These are phyloP conservation scores for Sclerotiophoma versabilis DNA, from an alignment of 2,329 filamentous ascomycete species.

Conservation along the genomic window DNA sequence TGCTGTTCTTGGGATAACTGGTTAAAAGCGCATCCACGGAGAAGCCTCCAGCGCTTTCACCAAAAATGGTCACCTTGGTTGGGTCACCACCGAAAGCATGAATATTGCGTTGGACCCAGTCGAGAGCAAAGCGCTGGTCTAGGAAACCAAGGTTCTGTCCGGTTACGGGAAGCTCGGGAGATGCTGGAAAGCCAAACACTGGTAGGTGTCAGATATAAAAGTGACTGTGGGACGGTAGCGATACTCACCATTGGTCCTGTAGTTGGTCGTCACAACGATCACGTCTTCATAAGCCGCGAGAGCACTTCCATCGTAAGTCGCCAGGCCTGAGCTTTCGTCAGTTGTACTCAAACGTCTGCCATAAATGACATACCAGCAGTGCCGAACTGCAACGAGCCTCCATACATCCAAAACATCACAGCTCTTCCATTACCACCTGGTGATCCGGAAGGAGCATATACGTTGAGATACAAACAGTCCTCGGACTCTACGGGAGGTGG, in stretches of 20 bases:
- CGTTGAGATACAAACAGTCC: constrained; percentile 52
- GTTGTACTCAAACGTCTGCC: neutral
- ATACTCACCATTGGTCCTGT: constrained; percentile 38
- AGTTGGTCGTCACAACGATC: constrained; percentile 38
- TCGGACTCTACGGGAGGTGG: constrained; percentile 40
- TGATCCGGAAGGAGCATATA: constrained; percentile 41
- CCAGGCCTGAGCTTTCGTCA: constrained; percentile 11
- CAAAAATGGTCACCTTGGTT: constrained; percentile 57
- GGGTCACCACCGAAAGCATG: constrained; percentile 58
- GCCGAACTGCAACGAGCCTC: constrained; percentile 38
- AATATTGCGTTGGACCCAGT: constrained; percentile 62
- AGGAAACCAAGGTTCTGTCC: constrained; percentile 60
- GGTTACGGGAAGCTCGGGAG: constrained; percentile 28
- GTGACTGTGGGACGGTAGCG: accelerated
- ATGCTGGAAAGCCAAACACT: constrained; percentile 41
- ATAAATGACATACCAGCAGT: constrained; percentile 18
- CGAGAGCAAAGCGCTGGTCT: constrained; percentile 62
- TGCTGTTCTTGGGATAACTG: constrained; percentile 28
- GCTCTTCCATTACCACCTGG: constrained; percentile 25
- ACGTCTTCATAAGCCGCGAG: constrained; percentile 43
- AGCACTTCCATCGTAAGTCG: constrained; percentile 33
- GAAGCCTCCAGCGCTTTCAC: constrained; percentile 37
- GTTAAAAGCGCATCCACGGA: constrained; percentile 39
- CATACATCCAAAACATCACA: constrained; percentile 44
- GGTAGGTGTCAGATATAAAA: neutral